Evolutionary conservation across 768 basidiomycete species (phyloP), one percentile per base, ranked within the genome.

Genomic region (Amanita brunnescens): DNA sequence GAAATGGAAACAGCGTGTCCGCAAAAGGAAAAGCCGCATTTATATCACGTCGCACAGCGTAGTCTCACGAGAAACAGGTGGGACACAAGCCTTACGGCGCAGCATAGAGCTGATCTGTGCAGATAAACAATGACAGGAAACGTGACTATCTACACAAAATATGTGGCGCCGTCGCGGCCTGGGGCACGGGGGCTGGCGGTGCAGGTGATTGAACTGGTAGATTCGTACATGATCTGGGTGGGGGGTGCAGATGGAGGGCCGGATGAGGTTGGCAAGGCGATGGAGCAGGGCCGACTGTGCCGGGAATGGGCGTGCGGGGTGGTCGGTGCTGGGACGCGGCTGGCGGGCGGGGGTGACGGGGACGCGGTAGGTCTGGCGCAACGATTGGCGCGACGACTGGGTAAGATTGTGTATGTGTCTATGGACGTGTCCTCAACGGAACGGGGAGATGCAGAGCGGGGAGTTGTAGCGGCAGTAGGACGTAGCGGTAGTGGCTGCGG

Each of bases 281-380:
- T 76, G 0, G 62, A 66, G 37, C 67, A 69, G 33, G 89, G 89
- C 21, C 70, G 63, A 39, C 68, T 91, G 49, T 78, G 78, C 59
- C 74, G 69, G 52, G 89, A 92, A 58, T 91, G 89, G 89, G 86
- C 84, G 20, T 87, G 82, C 60, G 88, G 83, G 26, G 88, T 90
- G 85, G 65, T 77, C 5, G 65, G 57, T 55, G 51, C 9, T 21
- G 38, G 35, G n/a, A 38, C 42, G 14, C 24, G 35, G 21, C 1
- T 49, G 8, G 3, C 26, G 26, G 5, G 10, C 4, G 34, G 34
- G 0, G 34, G 47, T 2, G 16, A 39, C 2, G 20, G 33, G 24
- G 29, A 29, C 24, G 47, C 35, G 26, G 1, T 37, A 2, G 47
- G 34, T 6, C 0, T 44, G 9, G 33, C 34, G 10, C 18, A 18